Percentiles rank a stretch among this genome's conserved stretches.
phyloP scores from a whole-genome alignment of 176 grass and related monocot genomes.

The Miscanthus lutarioriparius region DNA sequence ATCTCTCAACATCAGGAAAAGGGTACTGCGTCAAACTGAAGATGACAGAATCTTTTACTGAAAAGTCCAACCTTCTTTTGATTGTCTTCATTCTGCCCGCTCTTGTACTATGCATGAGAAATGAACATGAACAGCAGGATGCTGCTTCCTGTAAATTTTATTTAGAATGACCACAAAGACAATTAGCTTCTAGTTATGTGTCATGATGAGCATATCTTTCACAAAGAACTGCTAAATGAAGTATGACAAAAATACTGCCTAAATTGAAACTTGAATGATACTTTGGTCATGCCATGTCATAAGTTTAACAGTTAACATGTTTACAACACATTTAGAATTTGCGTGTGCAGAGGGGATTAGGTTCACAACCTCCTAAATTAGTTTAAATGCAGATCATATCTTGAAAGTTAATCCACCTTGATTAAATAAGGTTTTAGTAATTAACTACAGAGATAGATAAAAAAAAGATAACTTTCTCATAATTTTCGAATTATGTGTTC shows the following conservation, averaged over 20 bases:
- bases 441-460: neutral
- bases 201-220: neutral
- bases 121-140: neutral
- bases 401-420: neutral
- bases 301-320: neutral
- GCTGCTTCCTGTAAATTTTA: neutral
- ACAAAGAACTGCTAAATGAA: neutral
- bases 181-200: neutral
- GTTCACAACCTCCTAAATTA: neutral
- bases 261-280: neutral
- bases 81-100: slow-evolving; percentile 18
- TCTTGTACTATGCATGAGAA: neutral
- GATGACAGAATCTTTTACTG: slow-evolving; percentile 24
- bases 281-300: neutral
- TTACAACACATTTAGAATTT: neutral
- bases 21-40: neutral
- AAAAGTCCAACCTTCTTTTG: slow-evolving; percentile 24
- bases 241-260: neutral
- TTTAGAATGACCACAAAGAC: neutral
- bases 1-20: slow-evolving; percentile 7
- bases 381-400: neutral
- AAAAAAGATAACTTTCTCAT: neutral
- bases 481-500: neutral
- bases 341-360: neutral
- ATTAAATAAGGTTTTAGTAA: neutral